Percentiles rank a stretch among this genome's conserved stretches.
Evolutionary conservation across 345 rosid genomes (phyloP).

Genomic region (Clausena lansium): DNA sequence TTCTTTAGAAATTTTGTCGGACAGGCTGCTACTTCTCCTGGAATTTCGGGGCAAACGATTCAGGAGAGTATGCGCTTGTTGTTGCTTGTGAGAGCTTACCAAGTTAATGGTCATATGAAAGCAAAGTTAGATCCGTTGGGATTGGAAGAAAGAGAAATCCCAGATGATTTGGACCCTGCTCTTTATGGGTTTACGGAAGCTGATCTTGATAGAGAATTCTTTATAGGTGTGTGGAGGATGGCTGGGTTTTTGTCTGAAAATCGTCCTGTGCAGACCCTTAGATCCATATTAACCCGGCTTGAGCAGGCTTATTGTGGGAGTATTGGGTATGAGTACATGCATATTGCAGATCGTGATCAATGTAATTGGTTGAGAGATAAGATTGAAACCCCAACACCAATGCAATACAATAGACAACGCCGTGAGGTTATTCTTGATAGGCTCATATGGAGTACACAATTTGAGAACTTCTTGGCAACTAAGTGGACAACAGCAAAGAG

Average conservation of each 20-base stretch:
- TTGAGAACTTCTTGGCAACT: slow-evolving; percentile 84
- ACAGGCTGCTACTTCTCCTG: slow-evolving; percentile 66
- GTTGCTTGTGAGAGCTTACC: slow-evolving; percentile 77
- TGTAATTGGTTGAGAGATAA: slow-evolving; percentile 87
- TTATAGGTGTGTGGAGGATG: slow-evolving; percentile 81
- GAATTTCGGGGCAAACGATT: slow-evolving; percentile 83
- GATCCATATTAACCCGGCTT: slow-evolving; percentile 68
- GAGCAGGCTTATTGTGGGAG: slow-evolving; percentile 89
- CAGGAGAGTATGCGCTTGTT: slow-evolving; percentile 86
- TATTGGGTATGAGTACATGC: slow-evolving; percentile 83
- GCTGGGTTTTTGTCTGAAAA: slow-evolving; percentile 79
- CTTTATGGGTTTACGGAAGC: slow-evolving; percentile 69
- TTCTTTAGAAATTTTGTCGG: slow-evolving; percentile 82
- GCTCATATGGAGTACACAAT: slow-evolving; percentile 78
- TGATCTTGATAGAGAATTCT: slow-evolving; percentile 79
- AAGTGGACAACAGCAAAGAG: slow-evolving; percentile 86
- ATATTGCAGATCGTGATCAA: slow-evolving; percentile 71
- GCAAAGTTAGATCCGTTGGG: slow-evolving; percentile 76
- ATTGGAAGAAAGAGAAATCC: slow-evolving; percentile 65
- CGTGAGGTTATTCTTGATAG: slow-evolving; percentile 76
- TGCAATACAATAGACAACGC: slow-evolving; percentile 64
- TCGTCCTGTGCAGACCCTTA: slow-evolving; percentile 76
- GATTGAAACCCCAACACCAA: slow-evolving; percentile 79
- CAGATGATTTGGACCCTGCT: slow-evolving; percentile 63
- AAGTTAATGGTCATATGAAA: slow-evolving; percentile 87